These are phyloP conservation scores for Metschnikowia noctiluminum DNA, from an alignment of 805 yeast genomes.

Conservation along the genomic window DNA sequence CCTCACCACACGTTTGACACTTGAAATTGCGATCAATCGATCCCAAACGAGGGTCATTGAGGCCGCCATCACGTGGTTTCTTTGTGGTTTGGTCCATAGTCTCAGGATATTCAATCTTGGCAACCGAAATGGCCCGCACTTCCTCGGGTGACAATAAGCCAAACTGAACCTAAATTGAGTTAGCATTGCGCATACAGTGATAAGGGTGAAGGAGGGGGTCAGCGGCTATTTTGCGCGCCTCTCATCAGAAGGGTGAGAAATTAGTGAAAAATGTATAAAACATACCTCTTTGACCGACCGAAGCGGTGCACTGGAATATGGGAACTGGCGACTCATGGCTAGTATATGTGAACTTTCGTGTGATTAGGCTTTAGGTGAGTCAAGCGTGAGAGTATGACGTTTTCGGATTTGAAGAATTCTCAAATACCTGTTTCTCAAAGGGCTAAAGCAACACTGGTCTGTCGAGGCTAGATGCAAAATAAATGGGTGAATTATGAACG, in stretches of 20 bases:
- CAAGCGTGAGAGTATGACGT: background rate
- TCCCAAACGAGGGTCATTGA: conserved; percentile 95
- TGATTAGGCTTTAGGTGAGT: background rate
- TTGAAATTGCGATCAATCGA: conserved; percentile 95
- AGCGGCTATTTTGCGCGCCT: background rate
- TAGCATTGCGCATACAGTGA: conserved; percentile 14
- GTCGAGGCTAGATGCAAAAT: too few species aligned
- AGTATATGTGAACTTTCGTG: background rate
- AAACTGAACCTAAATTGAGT: conserved; percentile 68
- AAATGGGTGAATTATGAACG: background rate
- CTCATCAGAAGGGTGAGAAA: background rate
- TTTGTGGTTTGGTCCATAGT: conserved; percentile 98
- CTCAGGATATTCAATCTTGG: conserved; percentile 96
- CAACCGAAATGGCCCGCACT: conserved; percentile 91
- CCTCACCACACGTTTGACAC: conserved; percentile 99
- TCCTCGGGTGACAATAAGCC: conserved; percentile 98
- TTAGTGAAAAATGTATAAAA: conserved; percentile 9
- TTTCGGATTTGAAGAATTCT: background rate
- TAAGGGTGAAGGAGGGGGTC: background rate
- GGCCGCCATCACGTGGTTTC: conserved; percentile 94
- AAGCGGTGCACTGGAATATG: conserved; percentile 97
- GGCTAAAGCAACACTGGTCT: background rate
- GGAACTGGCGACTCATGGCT: conserved; percentile 53
- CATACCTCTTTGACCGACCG: conserved; percentile 93
- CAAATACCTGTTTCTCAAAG: background rate